Evolutionary conservation across 495 filamentous ascomycete genomes (phyloP).

Genomic region (Annulohypoxylon nitens): DNA sequence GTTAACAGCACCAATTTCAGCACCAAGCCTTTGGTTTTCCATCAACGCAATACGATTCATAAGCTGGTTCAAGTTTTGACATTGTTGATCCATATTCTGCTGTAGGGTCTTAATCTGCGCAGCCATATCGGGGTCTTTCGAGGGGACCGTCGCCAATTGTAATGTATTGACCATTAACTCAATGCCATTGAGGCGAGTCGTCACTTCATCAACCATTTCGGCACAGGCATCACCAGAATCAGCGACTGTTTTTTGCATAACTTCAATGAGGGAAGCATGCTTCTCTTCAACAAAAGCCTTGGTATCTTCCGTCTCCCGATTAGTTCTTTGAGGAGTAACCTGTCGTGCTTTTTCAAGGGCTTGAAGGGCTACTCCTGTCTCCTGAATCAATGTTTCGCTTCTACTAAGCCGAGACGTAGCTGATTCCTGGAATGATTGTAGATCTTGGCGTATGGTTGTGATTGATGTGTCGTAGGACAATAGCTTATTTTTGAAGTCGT

Average conservation of each 20-base stretch:
- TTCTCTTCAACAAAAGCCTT: constrained; percentile 29
- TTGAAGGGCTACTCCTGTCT: constrained; percentile 12
- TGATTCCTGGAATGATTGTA: constrained; percentile 14
- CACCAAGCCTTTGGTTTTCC: constrained; percentile 24
- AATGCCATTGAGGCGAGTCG: constrained; percentile 10
- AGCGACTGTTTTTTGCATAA: constrained; percentile 21
- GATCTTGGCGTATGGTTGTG: constrained; percentile 9
- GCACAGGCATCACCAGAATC: constrained; percentile 30
- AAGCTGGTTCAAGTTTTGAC: background rate
- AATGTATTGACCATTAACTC: constrained; percentile 8
- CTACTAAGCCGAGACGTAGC: constrained; percentile 9
- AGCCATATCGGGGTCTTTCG: constrained; percentile 11
- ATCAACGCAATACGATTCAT: constrained; percentile 19
- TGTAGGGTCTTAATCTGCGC: background rate
- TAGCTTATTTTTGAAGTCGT: constrained; percentile 45
- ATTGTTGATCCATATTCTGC: constrained; percentile 1
- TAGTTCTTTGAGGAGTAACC: background rate
- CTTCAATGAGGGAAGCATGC: constrained; percentile 1
- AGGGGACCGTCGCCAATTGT: background rate
- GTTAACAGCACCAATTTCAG: constrained; percentile 28
- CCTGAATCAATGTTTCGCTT: constrained; percentile 17
- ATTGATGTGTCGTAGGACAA: constrained; percentile 24
- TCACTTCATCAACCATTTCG: constrained; percentile 41
- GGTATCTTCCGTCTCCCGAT: background rate
- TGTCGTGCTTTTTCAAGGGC: background rate